phyloP scores from a whole-genome alignment of 2,329 filamentous ascomycete genomes.

The Fusarium equiseti region DNA sequence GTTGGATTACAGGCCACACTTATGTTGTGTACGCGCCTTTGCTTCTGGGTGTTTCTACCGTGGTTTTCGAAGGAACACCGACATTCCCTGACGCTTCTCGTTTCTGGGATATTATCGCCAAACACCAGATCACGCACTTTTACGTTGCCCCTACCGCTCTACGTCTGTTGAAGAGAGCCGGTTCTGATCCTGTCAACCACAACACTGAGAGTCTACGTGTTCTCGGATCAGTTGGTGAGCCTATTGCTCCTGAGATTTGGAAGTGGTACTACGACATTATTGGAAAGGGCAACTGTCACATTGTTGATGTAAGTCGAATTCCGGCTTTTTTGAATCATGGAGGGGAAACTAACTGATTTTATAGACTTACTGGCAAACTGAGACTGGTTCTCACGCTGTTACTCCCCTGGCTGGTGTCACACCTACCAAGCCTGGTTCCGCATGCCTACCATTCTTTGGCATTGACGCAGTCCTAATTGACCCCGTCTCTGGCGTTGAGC shows the following conservation, averaged over 20 bases:
- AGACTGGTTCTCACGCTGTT: slow-evolving; percentile 94
- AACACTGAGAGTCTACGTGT: slow-evolving; percentile 86
- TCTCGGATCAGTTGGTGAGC: slow-evolving; percentile 91
- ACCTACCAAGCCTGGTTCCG: slow-evolving; percentile 91
- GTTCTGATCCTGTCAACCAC: slow-evolving; percentile 80
- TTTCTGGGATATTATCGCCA: slow-evolving; percentile 95
- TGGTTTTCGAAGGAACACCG: slow-evolving; percentile 95
- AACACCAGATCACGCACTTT: slow-evolving; percentile 92
- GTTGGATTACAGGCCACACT: slow-evolving; percentile 97
- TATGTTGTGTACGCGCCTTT: slow-evolving; percentile 95
- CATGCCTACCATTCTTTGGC: slow-evolving; percentile 95
- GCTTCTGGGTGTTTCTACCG: slow-evolving; percentile 86
- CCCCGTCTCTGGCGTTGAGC: slow-evolving; percentile 88
- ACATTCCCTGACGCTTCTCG: slow-evolving; percentile 93
- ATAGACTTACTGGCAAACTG: slow-evolving; percentile 98
- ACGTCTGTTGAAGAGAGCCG: slow-evolving; percentile 89
- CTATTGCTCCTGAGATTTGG: slow-evolving; percentile 97
- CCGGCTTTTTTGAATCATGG: fast-evolving
- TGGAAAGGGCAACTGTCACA: slow-evolving; percentile 87
- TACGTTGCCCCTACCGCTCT: slow-evolving; percentile 94
- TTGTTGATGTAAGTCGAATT: slow-evolving; percentile 79
- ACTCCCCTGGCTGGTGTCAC: slow-evolving; percentile 90
- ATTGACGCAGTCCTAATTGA: slow-evolving; percentile 95
- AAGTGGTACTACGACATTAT: slow-evolving; percentile 97
- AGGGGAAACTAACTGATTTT: background rate